Evolutionary conservation across 73 alveolate genomes (phyloP).

Genomic region (Stentor roeselii): DNA sequence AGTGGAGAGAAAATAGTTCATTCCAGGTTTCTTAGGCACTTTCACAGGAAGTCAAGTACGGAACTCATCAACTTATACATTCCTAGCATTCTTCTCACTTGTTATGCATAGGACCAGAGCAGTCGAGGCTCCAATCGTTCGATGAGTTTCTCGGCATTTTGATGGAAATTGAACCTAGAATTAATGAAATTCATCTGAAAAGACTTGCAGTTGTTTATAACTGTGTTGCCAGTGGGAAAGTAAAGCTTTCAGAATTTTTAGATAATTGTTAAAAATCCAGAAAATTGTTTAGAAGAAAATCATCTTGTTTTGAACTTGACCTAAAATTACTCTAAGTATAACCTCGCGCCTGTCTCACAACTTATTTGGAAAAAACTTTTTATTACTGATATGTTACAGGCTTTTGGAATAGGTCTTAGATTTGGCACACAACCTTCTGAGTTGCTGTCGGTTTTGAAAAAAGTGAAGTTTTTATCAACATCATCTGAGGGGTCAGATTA

Average conservation of each 20-base stretch:
- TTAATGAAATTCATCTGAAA: background rate
- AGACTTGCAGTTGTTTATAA: background rate
- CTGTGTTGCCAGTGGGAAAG: background rate
- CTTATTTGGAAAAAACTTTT: conserved; percentile 19
- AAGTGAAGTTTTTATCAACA: too few relatives aligned
- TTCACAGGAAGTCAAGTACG: background rate
- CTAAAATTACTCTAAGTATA: background rate
- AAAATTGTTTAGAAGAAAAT: background rate
- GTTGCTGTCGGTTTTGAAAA: background rate
- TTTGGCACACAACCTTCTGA: background rate
- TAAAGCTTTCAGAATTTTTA: background rate
- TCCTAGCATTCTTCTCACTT: background rate
- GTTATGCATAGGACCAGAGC: background rate
- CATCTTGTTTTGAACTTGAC: conserved; percentile 5
- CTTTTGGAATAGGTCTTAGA: background rate
- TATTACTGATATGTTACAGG: background rate
- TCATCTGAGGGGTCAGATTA: too few relatives aligned
- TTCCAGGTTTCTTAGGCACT: background rate
- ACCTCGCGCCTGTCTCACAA: background rate
- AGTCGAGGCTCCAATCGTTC: background rate
- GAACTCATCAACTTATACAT: background rate
- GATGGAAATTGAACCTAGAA: background rate
- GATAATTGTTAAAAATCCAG: background rate
- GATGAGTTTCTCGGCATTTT: background rate
- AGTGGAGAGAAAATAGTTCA: background rate